Conservation (phyloP, 2,329 filamentous ascomycete species). For the Alternaria consortialis region DNA sequence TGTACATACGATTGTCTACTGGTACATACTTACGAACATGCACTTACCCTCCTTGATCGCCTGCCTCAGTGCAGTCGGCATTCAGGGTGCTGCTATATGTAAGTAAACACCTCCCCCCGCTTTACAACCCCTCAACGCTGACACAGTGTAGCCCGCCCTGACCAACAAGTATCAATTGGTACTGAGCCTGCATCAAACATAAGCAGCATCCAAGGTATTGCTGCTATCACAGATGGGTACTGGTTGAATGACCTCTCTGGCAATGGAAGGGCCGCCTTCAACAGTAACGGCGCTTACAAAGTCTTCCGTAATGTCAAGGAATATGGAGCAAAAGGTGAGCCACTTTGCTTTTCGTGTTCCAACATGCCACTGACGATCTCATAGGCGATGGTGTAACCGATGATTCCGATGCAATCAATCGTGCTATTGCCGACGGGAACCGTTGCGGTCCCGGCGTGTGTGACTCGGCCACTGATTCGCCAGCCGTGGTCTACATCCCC, state of each 20-base stretch:
- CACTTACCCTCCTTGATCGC: slow-evolving; percentile 33
- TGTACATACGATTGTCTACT: slow-evolving; percentile 6
- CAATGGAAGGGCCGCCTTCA: slow-evolving; percentile 55
- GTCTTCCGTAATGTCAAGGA: slow-evolving; percentile 57
- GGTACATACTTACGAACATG: slow-evolving; percentile 29
- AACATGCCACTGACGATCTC: slow-evolving; percentile 18
- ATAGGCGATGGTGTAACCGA: slow-evolving; percentile 51
- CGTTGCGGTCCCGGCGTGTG: slow-evolving; percentile 57
- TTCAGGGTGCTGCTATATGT: slow-evolving; percentile 34
- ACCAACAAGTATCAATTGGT: slow-evolving; percentile 2
- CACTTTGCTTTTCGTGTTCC: background rate
- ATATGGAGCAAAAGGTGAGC: slow-evolving; percentile 54
- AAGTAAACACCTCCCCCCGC: background rate
- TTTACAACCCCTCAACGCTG: background rate
- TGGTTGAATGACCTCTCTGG: slow-evolving; percentile 57
- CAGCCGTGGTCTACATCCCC: slow-evolving; percentile 67
- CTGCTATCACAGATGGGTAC: slow-evolving; percentile 39
- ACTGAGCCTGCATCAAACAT: slow-evolving; percentile 2
- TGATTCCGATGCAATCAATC: slow-evolving; percentile 65
- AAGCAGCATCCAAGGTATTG: slow-evolving; percentile 12
- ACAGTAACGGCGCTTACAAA: slow-evolving; percentile 49
- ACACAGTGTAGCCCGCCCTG: slow-evolving; percentile 21
- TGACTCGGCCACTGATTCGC: slow-evolving; percentile 60
- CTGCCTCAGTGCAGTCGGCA: slow-evolving; percentile 42
- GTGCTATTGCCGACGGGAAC: slow-evolving; percentile 54